Percentiles rank a stretch among this genome's conserved stretches.
These are phyloP conservation scores for Lyophyllum semitale DNA, from an alignment of 768 basidiomycete genomes.

Conservation along the genomic window DNA sequence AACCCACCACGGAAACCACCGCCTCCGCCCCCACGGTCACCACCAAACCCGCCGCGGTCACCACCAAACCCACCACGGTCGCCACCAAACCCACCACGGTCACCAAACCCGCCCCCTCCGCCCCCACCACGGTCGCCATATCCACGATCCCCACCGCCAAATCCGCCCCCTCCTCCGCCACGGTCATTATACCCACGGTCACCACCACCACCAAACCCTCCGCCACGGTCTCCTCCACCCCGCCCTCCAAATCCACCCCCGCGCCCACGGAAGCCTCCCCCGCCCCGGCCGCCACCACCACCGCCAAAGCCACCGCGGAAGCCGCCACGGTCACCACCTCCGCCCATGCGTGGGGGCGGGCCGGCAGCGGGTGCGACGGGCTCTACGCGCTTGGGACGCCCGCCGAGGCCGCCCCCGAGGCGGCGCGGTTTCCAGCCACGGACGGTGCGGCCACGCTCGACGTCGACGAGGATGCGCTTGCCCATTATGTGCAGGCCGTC, in stretches of 20 bases:
- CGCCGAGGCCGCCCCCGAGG: slow-evolving; percentile 98
- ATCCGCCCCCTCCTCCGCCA: slow-evolving; percentile 47
- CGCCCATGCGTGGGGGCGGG: too few relatives aligned
- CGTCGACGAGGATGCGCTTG: slow-evolving; percentile 95
- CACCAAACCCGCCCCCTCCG: slow-evolving; percentile 38
- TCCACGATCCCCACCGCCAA: slow-evolving; percentile 34
- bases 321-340: slow-evolving; percentile 40
- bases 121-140: slow-evolving; percentile 26
- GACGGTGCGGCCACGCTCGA: slow-evolving; percentile 96
- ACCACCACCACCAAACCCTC: slow-evolving; percentile 43
- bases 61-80: slow-evolving; percentile 46
- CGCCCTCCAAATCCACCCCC: slow-evolving; percentile 42
- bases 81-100: slow-evolving; percentile 45
- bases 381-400: slow-evolving; percentile 83
- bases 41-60: slow-evolving; percentile 40
- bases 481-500: slow-evolving; percentile 96
- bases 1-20: slow-evolving; percentile 27
- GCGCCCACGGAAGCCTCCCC: slow-evolving; percentile 38
- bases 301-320: slow-evolving; percentile 41
- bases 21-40: slow-evolving; percentile 45
- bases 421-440: slow-evolving; percentile 98
- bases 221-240: slow-evolving; percentile 32
- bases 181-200: slow-evolving; percentile 43
- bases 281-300: slow-evolving; percentile 40
- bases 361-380: too few relatives aligned